Evolutionary conservation across 768 basidiomycete species (phyloP).

Genomic region (Tremella mesenterica): DNA sequence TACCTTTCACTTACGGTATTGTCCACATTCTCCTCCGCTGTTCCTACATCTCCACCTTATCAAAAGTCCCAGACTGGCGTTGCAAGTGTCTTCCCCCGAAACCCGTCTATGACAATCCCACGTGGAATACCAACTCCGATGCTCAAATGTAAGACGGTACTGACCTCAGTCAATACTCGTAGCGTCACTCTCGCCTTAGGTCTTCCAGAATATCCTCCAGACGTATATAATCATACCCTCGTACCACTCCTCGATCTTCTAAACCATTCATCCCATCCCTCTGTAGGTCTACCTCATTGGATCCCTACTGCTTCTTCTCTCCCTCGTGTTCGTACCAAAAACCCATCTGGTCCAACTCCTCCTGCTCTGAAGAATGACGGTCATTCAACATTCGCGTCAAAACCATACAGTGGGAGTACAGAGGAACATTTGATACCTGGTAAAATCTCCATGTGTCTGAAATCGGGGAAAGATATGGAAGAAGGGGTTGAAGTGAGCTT

Average conservation of each 20-base stretch:
- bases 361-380: too few species aligned
- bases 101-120: too few species aligned
- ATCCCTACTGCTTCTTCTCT: slow-evolving; percentile 45
- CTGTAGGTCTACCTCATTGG: slow-evolving; percentile 23
- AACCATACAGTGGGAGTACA: not conserved
- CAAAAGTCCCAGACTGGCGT: too few species aligned
- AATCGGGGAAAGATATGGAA: slow-evolving; percentile 49
- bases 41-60: too few species aligned
- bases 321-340: too few species aligned
- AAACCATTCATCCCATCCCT: slow-evolving; percentile 54
- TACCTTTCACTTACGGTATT: too few species aligned
- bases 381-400: too few species aligned
- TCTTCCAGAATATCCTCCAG: slow-evolving; percentile 47
- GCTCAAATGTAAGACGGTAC: not conserved
- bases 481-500: slow-evolving; percentile 63
- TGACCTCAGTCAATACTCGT: slow-evolving; percentile 79
- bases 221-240: slow-evolving; percentile 70
- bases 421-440: slow-evolving; percentile 18
- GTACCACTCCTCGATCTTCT: slow-evolving; percentile 87
- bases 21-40: too few species aligned
- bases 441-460: slow-evolving; percentile 37
- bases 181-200: slow-evolving; percentile 54
- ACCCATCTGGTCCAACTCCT: too few species aligned
- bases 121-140: not conserved
- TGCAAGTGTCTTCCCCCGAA: too few species aligned